Evolutionary conservation across 176 grass and related monocot genomes (phyloP), one percentile per base, ranked within the genome.

Genomic region (Chrysopogon serrulatus): DNA sequence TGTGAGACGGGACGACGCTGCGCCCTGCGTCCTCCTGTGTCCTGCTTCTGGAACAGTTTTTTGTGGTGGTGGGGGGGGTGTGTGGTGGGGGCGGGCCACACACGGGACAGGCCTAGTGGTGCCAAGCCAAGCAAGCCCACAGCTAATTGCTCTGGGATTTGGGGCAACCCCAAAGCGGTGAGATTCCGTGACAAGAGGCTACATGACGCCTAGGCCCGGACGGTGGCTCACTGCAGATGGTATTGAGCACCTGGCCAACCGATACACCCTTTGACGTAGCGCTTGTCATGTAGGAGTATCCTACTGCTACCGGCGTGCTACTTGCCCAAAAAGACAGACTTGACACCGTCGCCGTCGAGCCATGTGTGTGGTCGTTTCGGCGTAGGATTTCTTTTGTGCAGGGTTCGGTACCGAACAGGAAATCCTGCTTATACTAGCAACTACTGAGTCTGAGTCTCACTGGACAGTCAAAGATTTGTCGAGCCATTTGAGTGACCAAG

Each of bases 121-220:
- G 69, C 84, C 88, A 33, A 78, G n/a, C n/a, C n/a, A n/a, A n/a
- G n/a, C n/a, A n/a, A 82, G 35, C 2, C 57, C 67, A 41, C 24
- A 75, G 80, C 88, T n/a, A 16, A 74, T 21, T 19, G 74, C 78
- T 72, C 19, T 32, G 56, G 83, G 73, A 79, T 83, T 39, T 81
- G 65, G 43, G 77, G 57, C 32, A 48, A 2, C 62, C 56, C 59
- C 26, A 30, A 53, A 73, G 31, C 67, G 1, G 17, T 5, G 12
- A 76, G 85, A 87, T 82, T 90, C 88, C 53, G 88, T 68, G 84
- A 87, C 88, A 90, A 87, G 60, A 47, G 26, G 79, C 88, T 87
- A 90, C 48, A 47, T 73, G 79, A 73, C 88, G 34, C 43, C 23
- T 64, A 40, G 78, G 78, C 31, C 83, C 71, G 76, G 34, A 26